A percentile compares a stretch with the other conserved stretches of the same genome.
Conservation (phyloP, 768 basidiomycete genomes). For the Coprinopsis marcescibilis region DNA sequence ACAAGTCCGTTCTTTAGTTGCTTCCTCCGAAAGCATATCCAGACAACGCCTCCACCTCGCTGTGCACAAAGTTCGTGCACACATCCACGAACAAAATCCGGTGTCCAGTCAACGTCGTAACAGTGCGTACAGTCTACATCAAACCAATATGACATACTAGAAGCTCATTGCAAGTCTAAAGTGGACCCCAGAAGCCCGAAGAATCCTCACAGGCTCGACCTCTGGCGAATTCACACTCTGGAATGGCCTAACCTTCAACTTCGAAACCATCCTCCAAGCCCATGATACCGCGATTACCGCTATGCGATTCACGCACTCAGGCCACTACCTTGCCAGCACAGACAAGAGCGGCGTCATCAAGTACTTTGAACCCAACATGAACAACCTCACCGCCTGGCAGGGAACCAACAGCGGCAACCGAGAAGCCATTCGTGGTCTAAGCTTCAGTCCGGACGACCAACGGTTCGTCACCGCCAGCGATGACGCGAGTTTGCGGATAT, state of each 20-base stretch:
- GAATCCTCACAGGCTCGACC: constrained; percentile 90
- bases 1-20: constrained; percentile 46
- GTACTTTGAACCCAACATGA: constrained; percentile 99
- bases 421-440: constrained; percentile 90
- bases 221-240: constrained; percentile 98
- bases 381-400: constrained; percentile 91
- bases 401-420: constrained; percentile 60
- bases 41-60: constrained; percentile 84
- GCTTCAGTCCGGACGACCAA: constrained; percentile 87
- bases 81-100: constrained; percentile 98
- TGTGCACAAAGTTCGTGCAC: constrained; percentile 96
- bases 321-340: constrained; percentile 87
- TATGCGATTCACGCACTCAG: constrained; percentile 86
- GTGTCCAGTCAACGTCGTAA: constrained; percentile 94
- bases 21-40: constrained; percentile 91
- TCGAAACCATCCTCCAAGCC: constrained; percentile 98
- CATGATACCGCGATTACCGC: constrained; percentile 94
- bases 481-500: constrained; percentile 90
- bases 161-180: no score
- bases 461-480: constrained; percentile 94
- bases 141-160: no score
- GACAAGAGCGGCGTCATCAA: constrained; percentile 95
- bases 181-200: constrained; percentile 97
- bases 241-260: constrained; percentile 99
- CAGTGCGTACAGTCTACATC: constrained; percentile 57